Base-by-base conservation (phyloP, 768 basidiomycete species). In the Mycena sanguinolenta region DNA sequence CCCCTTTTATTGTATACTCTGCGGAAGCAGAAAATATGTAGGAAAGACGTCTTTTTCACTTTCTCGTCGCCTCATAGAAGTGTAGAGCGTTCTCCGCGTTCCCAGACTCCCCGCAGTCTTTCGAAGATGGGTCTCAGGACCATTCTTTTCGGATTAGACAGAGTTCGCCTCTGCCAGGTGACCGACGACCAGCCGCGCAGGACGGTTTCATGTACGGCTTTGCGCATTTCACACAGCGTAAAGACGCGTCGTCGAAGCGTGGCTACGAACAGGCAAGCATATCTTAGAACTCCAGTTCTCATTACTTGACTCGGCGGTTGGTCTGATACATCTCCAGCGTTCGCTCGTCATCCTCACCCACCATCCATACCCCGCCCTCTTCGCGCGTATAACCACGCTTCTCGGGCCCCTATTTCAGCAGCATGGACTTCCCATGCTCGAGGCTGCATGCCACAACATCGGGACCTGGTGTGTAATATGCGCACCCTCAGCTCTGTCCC, bases 31-130 rank as follows among this genome's bases (percentile, higher is more conserved):
- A 95, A 79, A 97, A 96, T 75, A 90, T 98, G 96, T 97, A 63
- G 74, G 91, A 82, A n/a, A 12, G 13, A 25, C 63, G 71, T 55
- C 16, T 46, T 67, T 23, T 23, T 39, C 1, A 36, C 55, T 65
- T 71, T n/a, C 44, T 63, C 63, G 39, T 8, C 25, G 27, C 38
- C 27, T 53, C 23, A 46, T 53, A 3, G 58, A 12, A 42, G 46
- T 60, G 58, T 71, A 98, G 96, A 64, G 94, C 96, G 2, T 98
- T 98, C 79, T 94, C 93, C 9, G 90, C 95, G 1, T 96, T 98
- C 75, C 96, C 96, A 0, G 96, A 98, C 77, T 95, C 95, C 0
- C 81, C 90, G 2, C 90, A 94, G 64, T 95, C n/a, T n/a, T n/a
- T 95, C 66, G 91, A 94, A 54, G 91, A 97, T 77, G 95, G 95